Evolutionary conservation across 768 basidiomycete species (phyloP), one percentile per base, ranked within the genome.

Genomic region (Russula ochroleuca): DNA sequence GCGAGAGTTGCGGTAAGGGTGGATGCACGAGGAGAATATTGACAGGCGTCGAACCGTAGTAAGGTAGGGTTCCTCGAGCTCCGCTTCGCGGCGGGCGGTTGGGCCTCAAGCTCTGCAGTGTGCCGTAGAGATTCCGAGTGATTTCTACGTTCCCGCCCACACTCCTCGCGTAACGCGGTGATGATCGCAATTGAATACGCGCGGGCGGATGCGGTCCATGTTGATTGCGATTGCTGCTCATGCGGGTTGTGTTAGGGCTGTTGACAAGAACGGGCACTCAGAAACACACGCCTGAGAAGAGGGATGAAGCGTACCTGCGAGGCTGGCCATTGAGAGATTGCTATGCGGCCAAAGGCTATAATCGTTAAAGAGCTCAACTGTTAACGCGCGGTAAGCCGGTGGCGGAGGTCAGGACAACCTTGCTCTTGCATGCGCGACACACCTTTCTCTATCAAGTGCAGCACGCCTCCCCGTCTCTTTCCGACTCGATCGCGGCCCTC

Each of bases 401-500:
- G 14, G 45, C 11, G 21, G 10, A 8, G 19, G n/a, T 45, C 7
- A n/a, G 33, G 25, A 28, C 48, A 31, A 47, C 37, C 21, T 21
- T 9, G 31, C 37, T 33, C 35, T 48, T 35, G 15, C 13, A 38
- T 5, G 33, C 38, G 19, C 28, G 21, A 74, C 81, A 45, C 67
- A 86, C 86, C 82, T 82, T 83, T 85, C 71, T 84, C 77, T n/a
- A 84, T 77, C 45, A 87, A 70, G 56, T 78, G 71, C 54, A 77
- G 67, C 1, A 87, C 81, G 7, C 79, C 81, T 47, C 83, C 81
- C 84, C 81, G 69, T 85, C 81, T 61, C 72, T 74, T 66, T 86
- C 83, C 2, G 70, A 68, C 70, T 85, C 80, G 6, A 75, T 69
- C 68, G 66, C 77, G 77, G 10, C 74, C 68, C 41, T 56, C 38